Evolutionary conservation across 208 protist genomes (phyloP), one percentile per base, ranked within the genome.

Genomic region (Acanthamoeba sp.): DNA sequence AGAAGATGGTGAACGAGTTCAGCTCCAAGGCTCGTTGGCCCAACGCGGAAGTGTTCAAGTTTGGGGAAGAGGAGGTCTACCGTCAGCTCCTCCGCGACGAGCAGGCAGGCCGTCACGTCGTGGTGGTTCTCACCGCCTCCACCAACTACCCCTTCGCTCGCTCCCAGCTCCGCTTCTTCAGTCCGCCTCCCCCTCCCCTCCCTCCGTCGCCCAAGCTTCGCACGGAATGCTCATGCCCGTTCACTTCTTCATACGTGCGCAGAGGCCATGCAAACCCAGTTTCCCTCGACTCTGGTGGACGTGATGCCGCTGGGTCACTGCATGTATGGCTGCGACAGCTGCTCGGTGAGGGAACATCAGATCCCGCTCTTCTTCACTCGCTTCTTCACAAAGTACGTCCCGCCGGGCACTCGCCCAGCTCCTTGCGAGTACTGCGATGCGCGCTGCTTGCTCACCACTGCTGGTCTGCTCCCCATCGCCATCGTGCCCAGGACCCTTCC

Each of bases 321-420:
- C 71, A 94, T 94, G 91, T 94, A 88, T 29, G 91, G 91, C 24
- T 94, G 91, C 24, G 71, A 82, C 36, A 94, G 91, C 73, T 94
- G 91, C 50, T 45, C 40, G 4, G 52, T 73, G 12, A 55, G 36
- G 27, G 91, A 94, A 32, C 91, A 94, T 50, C 91, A 69, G 16
- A 87, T 87, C 12, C 91, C 91, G 36, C 36, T 87, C 27, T 87
- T 87, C 71, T 94, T 94, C 34, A 87, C 91, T 42, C 64, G 91
- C n/a, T 94, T 73, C 55, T 73, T 80, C 36, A 66, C 82, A 6
- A 90, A 66, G 82, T 90, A 66, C 36, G 22, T 2, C 2, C 29
- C 40, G 5, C 29, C 42, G 2, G n/a, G 12, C 24, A 0, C 42
- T 84, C 73, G 22, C 32, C 20, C 22, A 29, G 36, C 27, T 82